Conservation (phyloP, 192 early-diverging fungal genomes). For the Cetraspora pellucida region DNA sequence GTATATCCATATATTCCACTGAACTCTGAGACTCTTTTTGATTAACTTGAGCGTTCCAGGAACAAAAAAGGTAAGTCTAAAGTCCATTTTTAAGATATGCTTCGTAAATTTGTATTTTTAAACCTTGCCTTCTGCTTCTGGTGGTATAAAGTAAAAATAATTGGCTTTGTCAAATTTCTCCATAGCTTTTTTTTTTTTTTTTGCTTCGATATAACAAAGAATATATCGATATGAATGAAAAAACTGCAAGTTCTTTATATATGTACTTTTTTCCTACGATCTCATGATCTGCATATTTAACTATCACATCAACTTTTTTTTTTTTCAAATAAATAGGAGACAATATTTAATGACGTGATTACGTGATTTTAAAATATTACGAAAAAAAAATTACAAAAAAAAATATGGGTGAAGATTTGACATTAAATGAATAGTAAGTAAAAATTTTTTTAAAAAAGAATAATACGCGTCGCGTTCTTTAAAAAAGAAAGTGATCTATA, state of each 20-base stretch:
- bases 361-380: too few relatives aligned
- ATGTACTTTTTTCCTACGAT: too few relatives aligned
- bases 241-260: too few relatives aligned
- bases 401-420: background rate
- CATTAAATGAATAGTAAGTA: slow-evolving; percentile 8
- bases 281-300: too few relatives aligned
- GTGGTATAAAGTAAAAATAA: background rate
- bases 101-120: background rate
- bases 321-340: too few relatives aligned
- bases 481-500: background rate
- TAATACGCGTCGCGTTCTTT: background rate
- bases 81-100: background rate
- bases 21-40: background rate
- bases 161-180: background rate
- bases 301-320: too few relatives aligned
- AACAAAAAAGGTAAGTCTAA: background rate
- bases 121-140: background rate
- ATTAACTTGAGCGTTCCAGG: background rate
- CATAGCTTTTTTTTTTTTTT: background rate
- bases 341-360: too few relatives aligned
- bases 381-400: too few relatives aligned
- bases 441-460: background rate
- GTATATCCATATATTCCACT: background rate
- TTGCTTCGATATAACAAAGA: background rate
- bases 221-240: too few relatives aligned